A percentile compares a stretch with the other conserved stretches of the same genome.
Evolutionary conservation across 345 rosid genomes (phyloP).

Genomic region (Luvunga scandens): DNA sequence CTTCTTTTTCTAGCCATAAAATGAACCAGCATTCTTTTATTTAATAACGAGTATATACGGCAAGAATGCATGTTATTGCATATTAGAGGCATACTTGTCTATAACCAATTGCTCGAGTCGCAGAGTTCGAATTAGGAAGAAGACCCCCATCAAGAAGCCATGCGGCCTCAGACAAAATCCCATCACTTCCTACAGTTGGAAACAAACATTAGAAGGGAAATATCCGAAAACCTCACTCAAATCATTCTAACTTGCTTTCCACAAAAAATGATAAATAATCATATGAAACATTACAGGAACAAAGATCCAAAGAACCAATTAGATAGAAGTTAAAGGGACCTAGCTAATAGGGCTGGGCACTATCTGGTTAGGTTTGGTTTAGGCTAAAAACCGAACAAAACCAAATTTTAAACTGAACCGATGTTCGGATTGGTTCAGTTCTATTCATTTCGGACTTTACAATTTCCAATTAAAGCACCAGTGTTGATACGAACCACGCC

Average conservation of each 20-base stretch:
- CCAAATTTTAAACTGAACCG: too few relatives aligned
- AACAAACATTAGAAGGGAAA: background rate
- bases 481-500: too few relatives aligned
- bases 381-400: too few relatives aligned
- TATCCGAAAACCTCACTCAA: background rate
- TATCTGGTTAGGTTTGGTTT: too few relatives aligned
- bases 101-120: constrained; percentile 94
- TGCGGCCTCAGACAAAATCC: constrained; percentile 78
- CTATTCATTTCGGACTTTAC: too few relatives aligned
- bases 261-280: background rate
- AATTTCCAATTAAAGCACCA: too few relatives aligned
- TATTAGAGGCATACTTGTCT: constrained; percentile 55
- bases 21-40: background rate
- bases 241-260: background rate
- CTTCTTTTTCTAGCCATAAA: background rate
- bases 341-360: background rate
- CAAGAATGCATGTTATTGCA: background rate
- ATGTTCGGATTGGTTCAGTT: too few relatives aligned
- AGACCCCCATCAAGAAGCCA: constrained; percentile 86
- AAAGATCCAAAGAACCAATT: background rate
- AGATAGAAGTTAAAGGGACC: background rate
- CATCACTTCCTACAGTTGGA: constrained; percentile 42
- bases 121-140: constrained; percentile 76
- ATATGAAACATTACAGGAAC: background rate
- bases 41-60: background rate